These are phyloP conservation scores for Noccaea bulbosa DNA, from an alignment of 345 rosid genomes.

Conservation along the genomic window DNA sequence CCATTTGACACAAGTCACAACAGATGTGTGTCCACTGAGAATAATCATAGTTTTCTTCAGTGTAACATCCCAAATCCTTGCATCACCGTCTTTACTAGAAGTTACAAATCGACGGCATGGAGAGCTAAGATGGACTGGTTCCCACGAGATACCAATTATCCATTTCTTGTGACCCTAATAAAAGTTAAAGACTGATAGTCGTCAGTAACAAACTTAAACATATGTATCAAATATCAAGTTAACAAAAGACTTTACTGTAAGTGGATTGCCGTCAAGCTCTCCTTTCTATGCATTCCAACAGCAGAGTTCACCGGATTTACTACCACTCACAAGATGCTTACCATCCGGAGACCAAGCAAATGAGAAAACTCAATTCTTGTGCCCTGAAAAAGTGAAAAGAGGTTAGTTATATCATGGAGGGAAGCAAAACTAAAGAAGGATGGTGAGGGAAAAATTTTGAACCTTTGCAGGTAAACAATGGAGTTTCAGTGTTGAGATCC, in stretches of 20 bases:
- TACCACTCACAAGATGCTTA: constrained; percentile 89
- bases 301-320: constrained; percentile 81
- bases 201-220: constrained; percentile 24
- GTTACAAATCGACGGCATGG: constrained; percentile 97
- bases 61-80: constrained; percentile 90
- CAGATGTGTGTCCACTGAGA: constrained; percentile 91
- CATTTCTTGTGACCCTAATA: constrained; percentile 81
- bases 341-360: constrained; percentile 97
- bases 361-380: constrained; percentile 94
- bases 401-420: no score
- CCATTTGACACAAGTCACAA: constrained; percentile 98
- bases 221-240: background rate
- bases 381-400: constrained; percentile 81
- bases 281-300: constrained; percentile 90
- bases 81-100: constrained; percentile 98
- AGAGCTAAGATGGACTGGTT: constrained; percentile 86
- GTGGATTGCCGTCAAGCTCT: constrained; percentile 70
- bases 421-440: background rate
- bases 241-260: constrained; percentile 50
- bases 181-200: constrained; percentile 15
- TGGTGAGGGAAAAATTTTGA: constrained; percentile 5
- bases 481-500: constrained; percentile 94
- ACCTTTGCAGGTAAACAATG: constrained; percentile 93
- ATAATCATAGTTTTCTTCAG: constrained; percentile 68
- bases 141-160: constrained; percentile 99